phyloP scores from a whole-genome alignment of 441 rosid species.

The Adansonia gregorii region DNA sequence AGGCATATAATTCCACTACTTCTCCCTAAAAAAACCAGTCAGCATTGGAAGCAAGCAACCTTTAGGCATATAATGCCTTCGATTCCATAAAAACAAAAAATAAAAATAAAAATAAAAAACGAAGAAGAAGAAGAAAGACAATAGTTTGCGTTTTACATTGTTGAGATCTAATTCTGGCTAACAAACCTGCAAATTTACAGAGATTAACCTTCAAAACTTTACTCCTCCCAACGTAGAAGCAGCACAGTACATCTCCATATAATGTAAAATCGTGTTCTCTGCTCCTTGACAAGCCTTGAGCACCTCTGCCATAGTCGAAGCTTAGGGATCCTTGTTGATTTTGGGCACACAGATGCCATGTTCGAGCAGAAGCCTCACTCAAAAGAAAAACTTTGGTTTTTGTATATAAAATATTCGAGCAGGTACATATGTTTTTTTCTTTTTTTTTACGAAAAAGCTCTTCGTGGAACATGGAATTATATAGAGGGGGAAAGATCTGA shows the following conservation, averaged over 20 bases:
- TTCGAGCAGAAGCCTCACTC: constrained; percentile 28
- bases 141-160: not conserved
- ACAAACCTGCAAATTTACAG: constrained; percentile 1
- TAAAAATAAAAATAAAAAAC: too few relatives aligned
- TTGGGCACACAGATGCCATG: constrained; percentile 31
- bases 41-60: not conserved
- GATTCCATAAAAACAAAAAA: too few relatives aligned
- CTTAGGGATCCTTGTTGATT: constrained; percentile 39
- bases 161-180: not conserved
- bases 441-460: too few relatives aligned
- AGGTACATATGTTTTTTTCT: too few relatives aligned
- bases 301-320: constrained; percentile 50
- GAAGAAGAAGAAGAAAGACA: too few relatives aligned
- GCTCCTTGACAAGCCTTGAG: constrained; percentile 55
- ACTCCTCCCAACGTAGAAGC: constrained; percentile 56
- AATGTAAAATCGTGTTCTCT: constrained; percentile 61
- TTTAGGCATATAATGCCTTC: not conserved
- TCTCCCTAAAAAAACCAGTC: not conserved
- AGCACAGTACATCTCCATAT: constrained; percentile 74
- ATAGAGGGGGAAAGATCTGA: not conserved
- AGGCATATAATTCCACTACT: not conserved
- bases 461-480: constrained; percentile 13
- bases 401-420: too few relatives aligned
- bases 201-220: not conserved
- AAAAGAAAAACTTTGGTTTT: too few relatives aligned